Base-by-base conservation (phyloP, 2,329 filamentous ascomycete species). In the Didymella arachidicola region DNA sequence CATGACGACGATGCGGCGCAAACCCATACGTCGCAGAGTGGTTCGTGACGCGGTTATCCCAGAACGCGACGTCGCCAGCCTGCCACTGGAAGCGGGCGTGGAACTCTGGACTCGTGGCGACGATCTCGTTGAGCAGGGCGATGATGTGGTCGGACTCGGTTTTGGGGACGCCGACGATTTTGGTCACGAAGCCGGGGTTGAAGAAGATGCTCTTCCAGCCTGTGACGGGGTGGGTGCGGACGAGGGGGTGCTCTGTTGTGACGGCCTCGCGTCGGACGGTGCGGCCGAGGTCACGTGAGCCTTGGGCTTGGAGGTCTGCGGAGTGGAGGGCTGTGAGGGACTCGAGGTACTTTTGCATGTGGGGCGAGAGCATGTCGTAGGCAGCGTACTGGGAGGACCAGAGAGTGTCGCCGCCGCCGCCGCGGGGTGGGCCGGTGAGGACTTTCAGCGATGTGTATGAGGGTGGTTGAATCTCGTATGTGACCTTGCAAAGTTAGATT, bases 11-110 rank as follows among this genome's bases (percentile, higher is more conserved):
- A 62, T 86, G 84, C 1, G 84, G 84, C 2, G 80, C 79, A 62
- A 86, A 86, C 7, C 84, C 84, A 64, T 85, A 86, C 0, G 82
- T 80, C 7, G 84, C 84, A 3, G 80, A 78, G 61, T 86, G 84
- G 54, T 84, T 85, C 78, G 80, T 82, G 36, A 82, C 77, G 18
- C 87, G 79, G 62, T 89, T 90, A 69, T 90, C 87, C 87, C 88
- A 90, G 57, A 90, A 82, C 0, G 87, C 87, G 1, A 91, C 85
- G 57, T 89, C 88, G 41, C 85, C 82, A 61, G 85, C 83, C 42
- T 82, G 80, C 87, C 88, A 89, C 63, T 84, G 82, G 68, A 89
- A 86, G 18, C 89, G 82, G 6, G 85, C 88, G 66, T 92, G 89
- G 59, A 89, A 80, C 73, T 93, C 90, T 41, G 89, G 88, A 7